Base-by-base conservation (phyloP, 176 grass and related monocot genomes). In the Saccharum spontaneum region DNA sequence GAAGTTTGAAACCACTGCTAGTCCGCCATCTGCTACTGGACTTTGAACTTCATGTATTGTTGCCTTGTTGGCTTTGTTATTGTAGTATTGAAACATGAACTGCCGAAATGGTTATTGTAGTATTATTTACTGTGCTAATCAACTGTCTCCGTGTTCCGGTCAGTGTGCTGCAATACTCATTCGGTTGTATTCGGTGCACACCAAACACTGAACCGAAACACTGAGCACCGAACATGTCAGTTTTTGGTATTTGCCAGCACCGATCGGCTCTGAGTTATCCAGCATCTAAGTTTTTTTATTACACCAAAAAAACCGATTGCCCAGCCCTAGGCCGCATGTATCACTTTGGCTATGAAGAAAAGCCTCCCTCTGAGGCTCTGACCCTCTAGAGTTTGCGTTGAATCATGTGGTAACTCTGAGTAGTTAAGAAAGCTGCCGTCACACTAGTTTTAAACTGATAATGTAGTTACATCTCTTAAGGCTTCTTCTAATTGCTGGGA, bases 331-430 rank as follows among this genome's bases (percentile, higher is more conserved):
- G n/a, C n/a, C n/a, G n/a, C n/a, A n/a, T n/a, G n/a, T n/a, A n/a
- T n/a, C n/a, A n/a, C n/a, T n/a, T n/a, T n/a, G n/a, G n/a, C 59
- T 60, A 48, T 49, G 62, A n/a, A 54, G 8, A 76, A 76, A 79
- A 13, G 7, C 44, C 54, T 24, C 24, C 20, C n/a, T n/a, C n/a
- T n/a, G n/a, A n/a, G n/a, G n/a, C n/a, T n/a, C n/a, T n/a, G n/a
- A n/a, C n/a, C 39, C 37, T 0, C 64, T 3, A 20, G 14, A 23
- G 14, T 20, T 71, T 41, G 6, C 17, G 28, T 37, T 16, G 71
- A 60, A 63, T 40, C 8, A 31, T 73, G 3, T 16, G 12, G 41
- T 10, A n/a, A n/a, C n/a, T n/a, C n/a, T n/a, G n/a, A n/a, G n/a
- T n/a, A 6, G 22, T 43, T 54, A n/a, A 38, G 23, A 9, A 61